Conservation (phyloP, 73 alveolate genomes). For the Uronychia setigera region DNA sequence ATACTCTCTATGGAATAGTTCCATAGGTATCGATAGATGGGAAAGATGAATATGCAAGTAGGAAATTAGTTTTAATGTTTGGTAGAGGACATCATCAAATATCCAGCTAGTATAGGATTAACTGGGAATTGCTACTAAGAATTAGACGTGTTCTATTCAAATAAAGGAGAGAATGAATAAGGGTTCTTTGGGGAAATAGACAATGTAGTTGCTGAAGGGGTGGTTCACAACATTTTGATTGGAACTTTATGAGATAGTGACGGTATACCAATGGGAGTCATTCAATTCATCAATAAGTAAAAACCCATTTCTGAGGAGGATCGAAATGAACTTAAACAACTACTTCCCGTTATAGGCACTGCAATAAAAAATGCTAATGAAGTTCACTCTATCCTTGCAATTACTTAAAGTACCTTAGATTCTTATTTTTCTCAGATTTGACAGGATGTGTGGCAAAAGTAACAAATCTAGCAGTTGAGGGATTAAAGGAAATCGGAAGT, state of each 20-base stretch:
- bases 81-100: not conserved
- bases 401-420: too few relatives aligned
- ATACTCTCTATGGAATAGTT: not conserved
- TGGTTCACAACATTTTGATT: not conserved
- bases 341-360: too few relatives aligned
- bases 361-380: too few relatives aligned
- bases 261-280: not conserved
- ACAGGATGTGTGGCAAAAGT: too few relatives aligned
- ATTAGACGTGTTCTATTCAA: not conserved
- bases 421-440: too few relatives aligned
- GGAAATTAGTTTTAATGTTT: not conserved
- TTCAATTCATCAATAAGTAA: not conserved
- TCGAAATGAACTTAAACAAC: not conserved
- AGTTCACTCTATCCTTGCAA: too few relatives aligned
- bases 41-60: not conserved
- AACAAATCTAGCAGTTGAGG: too few relatives aligned
- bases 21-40: not conserved
- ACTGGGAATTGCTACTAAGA: not conserved
- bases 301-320: not conserved
- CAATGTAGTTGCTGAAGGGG: not conserved
- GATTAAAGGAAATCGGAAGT: too few relatives aligned
- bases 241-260: not conserved
- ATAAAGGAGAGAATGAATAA: not conserved
- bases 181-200: not conserved
- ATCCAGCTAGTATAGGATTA: not conserved